phyloP scores from a whole-genome alignment of 192 early-diverging fungal genomes.

The Entomortierella beljakovae region DNA sequence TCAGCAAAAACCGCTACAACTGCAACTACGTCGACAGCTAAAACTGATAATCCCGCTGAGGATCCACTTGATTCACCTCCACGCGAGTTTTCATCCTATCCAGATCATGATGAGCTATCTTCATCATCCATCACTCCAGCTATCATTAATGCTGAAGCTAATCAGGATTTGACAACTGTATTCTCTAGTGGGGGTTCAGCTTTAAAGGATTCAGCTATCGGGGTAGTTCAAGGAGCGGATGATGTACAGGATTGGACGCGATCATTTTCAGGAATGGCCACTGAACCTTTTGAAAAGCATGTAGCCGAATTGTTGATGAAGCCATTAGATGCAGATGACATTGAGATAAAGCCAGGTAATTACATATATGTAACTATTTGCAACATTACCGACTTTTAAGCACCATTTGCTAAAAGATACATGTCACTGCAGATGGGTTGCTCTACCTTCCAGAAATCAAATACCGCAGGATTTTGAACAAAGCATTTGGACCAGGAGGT shows the following conservation, averaged over 20 bases:
- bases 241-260: conserved; percentile 70
- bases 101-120: conserved; percentile 9
- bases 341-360: conserved; percentile 93
- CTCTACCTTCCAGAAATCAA: conserved; percentile 97
- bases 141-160: conserved; percentile 24
- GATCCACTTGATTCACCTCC: not conserved
- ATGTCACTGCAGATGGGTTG: conserved; percentile 77
- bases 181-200: conserved; percentile 7
- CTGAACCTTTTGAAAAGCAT: conserved; percentile 78
- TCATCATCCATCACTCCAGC: not conserved
- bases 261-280: conserved; percentile 79
- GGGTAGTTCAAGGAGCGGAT: conserved; percentile 28
- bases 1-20: not conserved
- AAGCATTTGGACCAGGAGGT: conserved; percentile 94
- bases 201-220: conserved; percentile 35
- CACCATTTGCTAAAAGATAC: not conserved
- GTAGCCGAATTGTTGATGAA: conserved; percentile 78
- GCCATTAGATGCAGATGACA: conserved; percentile 77
- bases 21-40: conserved; percentile 3
- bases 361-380: not conserved
- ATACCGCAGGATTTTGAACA: conserved; percentile 95
- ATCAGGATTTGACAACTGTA: conserved; percentile 3
- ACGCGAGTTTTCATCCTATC: conserved; percentile 3
- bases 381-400: not conserved
- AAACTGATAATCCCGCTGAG: conserved; percentile 4